Percentiles rank a stretch among this genome's conserved stretches.
Evolutionary conservation across 495 filamentous ascomycete genomes (phyloP).

Genomic region (Aspergillus mulundensis): DNA sequence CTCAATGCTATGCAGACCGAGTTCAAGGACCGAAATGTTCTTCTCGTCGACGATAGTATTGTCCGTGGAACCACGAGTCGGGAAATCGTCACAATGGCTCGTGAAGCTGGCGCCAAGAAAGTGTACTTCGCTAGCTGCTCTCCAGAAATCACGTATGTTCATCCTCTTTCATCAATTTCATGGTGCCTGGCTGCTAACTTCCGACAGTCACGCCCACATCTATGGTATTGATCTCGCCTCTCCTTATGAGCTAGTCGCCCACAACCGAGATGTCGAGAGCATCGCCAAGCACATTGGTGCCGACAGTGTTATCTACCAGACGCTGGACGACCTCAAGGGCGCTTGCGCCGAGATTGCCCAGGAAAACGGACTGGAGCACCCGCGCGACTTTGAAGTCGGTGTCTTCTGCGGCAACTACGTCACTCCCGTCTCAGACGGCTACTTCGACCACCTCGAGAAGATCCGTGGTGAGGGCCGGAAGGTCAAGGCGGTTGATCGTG

Average conservation of each 20-base stretch:
- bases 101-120: conserved; percentile 84
- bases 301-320: conserved; percentile 89
- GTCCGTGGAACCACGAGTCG: conserved; percentile 87
- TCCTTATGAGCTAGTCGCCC: conserved; percentile 77
- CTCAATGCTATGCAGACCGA: conserved; percentile 83
- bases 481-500: conserved; percentile 64
- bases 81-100: conserved; percentile 92
- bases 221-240: conserved; percentile 92
- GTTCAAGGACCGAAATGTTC: conserved; percentile 78
- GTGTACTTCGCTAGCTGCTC: conserved; percentile 88
- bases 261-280: conserved; percentile 61
- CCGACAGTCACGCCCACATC: conserved; percentile 57
- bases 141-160: conserved; percentile 68
- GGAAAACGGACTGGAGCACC: conserved; percentile 48
- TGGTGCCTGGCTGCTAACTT: conserved; percentile 18
- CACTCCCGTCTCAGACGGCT: conserved; percentile 75
- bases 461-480: conserved; percentile 70
- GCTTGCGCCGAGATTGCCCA: conserved; percentile 68
- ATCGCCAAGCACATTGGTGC: conserved; percentile 83
- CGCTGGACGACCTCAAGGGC: conserved; percentile 74
- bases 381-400: conserved; percentile 81
- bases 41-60: conserved; percentile 89
- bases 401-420: conserved; percentile 92
- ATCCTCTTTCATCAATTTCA: neutral
- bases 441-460: conserved; percentile 81